phyloP scores from a whole-genome alignment of 371 early-diverging fungal genomes.

The Mucor circinelloides region DNA sequence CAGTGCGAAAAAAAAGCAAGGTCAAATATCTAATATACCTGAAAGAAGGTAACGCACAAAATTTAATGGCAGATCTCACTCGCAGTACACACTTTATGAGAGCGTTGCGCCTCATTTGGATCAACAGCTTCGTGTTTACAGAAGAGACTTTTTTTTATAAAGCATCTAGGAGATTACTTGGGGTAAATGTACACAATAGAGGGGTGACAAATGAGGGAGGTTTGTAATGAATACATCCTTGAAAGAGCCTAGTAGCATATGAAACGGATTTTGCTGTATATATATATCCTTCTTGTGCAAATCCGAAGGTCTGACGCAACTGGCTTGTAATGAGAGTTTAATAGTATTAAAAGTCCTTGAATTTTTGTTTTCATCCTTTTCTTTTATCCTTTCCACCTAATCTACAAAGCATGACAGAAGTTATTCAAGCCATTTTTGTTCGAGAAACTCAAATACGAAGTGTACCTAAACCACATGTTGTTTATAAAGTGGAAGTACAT shows the following conservation, averaged over 20 bases:
- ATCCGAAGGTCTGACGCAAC: neutral
- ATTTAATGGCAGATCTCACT: no score
- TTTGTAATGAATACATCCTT: neutral
- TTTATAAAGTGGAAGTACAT: conserved; percentile 73
- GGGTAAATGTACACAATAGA: no score
- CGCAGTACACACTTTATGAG: no score
- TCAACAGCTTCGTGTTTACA: no score
- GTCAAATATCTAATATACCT: no score
- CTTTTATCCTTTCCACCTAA: neutral
- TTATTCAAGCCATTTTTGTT: conserved; percentile 72
- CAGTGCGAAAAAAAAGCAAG: no score
- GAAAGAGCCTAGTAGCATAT: neutral
- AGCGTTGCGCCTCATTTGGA: no score
- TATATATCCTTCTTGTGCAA: neutral
- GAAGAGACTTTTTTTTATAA: no score
- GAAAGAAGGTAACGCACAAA: no score
- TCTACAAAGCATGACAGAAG: conserved; percentile 31
- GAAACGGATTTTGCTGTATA: neutral
- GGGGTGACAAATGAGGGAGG: neutral
- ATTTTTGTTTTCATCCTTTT: neutral
- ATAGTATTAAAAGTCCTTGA: neutral
- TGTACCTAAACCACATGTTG: conserved; percentile 74
- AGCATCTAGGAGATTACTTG: no score
- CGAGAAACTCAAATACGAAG: conserved; percentile 63
- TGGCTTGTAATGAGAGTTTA: neutral